Evolutionary conservation across 2,329 filamentous ascomycete species (phyloP), one percentile per base, ranked within the genome.

Genomic region (Colletotrichum plurivorum): DNA sequence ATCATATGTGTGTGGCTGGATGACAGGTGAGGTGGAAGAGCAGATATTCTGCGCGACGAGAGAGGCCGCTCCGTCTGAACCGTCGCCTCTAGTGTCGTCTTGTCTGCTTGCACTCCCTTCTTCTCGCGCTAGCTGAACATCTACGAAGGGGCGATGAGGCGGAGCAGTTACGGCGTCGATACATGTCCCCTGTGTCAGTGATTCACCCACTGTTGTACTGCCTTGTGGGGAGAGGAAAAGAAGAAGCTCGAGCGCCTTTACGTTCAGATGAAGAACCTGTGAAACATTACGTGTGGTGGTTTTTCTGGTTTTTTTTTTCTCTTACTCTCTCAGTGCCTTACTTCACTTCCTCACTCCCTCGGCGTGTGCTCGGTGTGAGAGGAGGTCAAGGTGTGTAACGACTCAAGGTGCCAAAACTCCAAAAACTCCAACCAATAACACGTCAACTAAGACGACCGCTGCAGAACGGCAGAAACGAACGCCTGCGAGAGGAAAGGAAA

Each of bases 31-130:
- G 58, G 10, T 36, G 55, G 3, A 25, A n/a, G 25, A 48, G 53
- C 25, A 45, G 48, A 43, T 20, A 39, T 55, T 65, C 31, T 20
- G 55, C 61, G 49, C 36, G 31, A 8, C 43, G 27, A 59, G 61
- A 69, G 53, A 66, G 66, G 55, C 15, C 20, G 49, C 13, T 69
- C 54, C 66, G 66, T 69, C 66, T 69, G 66, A 69, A 69, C 66
- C 55, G 43, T 20, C 22, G 16, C 25, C 18, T 45, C 46, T n/a
- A 53, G 39, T 43, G 39, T 6, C 41, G 13, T 16, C 58, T 41
- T 22, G 16, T 53, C 20, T 36, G 46, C 16, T 52, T 22, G 20
- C n/a, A 13, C 16, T 48, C 7, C 20, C n/a, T 20, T 10, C 20
- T 31, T 31, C 31, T 51, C 20, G 15, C 12, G 7, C 22, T 15